Evolutionary conservation across 345 rosid genomes (phyloP).

Genomic region (Linum usitatissimum): DNA sequence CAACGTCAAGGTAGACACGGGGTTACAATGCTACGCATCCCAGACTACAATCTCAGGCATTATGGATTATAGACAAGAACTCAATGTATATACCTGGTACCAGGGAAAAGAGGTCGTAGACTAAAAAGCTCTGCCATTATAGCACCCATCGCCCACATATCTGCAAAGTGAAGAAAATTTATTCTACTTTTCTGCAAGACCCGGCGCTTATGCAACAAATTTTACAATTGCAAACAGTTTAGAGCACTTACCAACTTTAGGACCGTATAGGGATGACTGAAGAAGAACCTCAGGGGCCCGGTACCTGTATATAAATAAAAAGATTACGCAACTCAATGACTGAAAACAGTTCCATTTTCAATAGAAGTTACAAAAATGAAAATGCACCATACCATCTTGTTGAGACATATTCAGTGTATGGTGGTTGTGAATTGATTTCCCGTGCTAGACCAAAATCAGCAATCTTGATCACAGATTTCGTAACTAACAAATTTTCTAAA

Average conservation of each 20-base stretch:
- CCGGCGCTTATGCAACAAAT: background rate
- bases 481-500: conserved; percentile 68
- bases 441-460: conserved; percentile 99
- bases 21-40: background rate
- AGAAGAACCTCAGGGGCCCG: conserved; percentile 98
- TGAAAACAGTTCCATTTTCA: background rate
- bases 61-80: background rate
- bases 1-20: background rate
- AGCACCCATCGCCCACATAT: conserved; percentile 99
- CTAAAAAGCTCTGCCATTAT: conserved; percentile 80
- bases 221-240: background rate
- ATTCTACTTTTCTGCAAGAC: background rate
- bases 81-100: conserved; percentile 40
- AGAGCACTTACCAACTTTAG: conserved; percentile 77
- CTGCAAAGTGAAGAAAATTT: conserved; percentile 23
- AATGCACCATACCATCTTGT: conserved; percentile 70
- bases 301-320: conserved; percentile 43
- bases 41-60: background rate
- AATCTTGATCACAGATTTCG: conserved; percentile 65
- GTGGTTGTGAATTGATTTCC: conserved; percentile 74
- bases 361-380: background rate
- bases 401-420: conserved; percentile 82
- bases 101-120: conserved; percentile 86
- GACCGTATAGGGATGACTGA: conserved; percentile 56
- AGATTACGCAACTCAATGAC: background rate